Percentiles rank a stretch among this genome's conserved stretches.
Evolutionary conservation across 2,329 filamentous ascomycete species (phyloP).

Genomic region (Diaporthe amygdali): DNA sequence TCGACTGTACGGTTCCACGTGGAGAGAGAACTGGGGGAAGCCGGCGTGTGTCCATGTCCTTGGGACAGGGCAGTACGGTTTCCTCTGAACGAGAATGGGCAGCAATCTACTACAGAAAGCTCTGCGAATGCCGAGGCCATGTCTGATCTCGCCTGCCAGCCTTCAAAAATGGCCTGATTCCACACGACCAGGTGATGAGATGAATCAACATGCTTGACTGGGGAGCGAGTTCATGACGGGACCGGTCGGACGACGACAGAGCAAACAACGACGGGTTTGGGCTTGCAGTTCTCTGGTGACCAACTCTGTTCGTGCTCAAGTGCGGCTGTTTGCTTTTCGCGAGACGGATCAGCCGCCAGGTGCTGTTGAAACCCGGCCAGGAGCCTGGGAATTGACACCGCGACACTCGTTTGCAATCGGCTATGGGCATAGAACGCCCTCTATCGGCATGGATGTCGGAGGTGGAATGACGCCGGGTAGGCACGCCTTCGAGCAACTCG

Average conservation of each 20-base stretch:
- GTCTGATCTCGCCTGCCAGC: background rate
- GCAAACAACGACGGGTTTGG: background rate
- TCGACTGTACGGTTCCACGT: background rate
- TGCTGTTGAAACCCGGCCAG: background rate
- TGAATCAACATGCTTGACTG: background rate
- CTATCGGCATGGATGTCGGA: background rate
- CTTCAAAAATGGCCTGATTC: background rate
- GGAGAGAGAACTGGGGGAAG: background rate
- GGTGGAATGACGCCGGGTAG: background rate
- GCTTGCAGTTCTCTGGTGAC: background rate
- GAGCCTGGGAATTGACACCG: background rate
- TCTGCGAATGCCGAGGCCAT: background rate
- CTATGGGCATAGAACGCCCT: background rate
- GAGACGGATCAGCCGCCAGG: background rate
- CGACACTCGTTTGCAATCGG: background rate
- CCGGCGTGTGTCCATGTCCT: background rate
- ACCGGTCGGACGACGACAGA: background rate
- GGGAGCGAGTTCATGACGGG: background rate
- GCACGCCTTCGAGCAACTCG: background rate
- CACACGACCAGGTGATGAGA: background rate
- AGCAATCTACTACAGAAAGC: background rate
- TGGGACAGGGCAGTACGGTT: background rate
- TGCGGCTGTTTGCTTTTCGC: background rate
- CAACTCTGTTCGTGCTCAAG: background rate
- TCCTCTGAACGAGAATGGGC: background rate